These are phyloP conservation scores for Candida ortonii DNA, from an alignment of 805 yeast genomes.

Conservation along the genomic window DNA sequence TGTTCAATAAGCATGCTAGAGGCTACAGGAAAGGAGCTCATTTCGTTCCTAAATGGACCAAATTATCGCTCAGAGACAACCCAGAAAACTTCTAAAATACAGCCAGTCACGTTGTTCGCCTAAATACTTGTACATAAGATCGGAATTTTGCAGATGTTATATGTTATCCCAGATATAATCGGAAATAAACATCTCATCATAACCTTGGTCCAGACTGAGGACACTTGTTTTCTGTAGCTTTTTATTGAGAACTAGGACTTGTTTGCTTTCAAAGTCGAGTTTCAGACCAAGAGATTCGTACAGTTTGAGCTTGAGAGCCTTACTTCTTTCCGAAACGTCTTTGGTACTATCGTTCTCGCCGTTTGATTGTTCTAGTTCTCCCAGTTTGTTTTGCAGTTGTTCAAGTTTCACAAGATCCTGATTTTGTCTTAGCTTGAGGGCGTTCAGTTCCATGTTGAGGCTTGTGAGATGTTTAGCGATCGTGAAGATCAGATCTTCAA, in stretches of 20 bases:
- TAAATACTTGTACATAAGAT: slow-evolving; percentile 13
- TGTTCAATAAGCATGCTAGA: slow-evolving; percentile 69
- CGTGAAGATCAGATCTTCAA: slow-evolving; percentile 46
- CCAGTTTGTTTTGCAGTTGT: slow-evolving; percentile 30
- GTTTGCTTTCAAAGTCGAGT: slow-evolving; percentile 41
- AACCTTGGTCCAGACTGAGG: slow-evolving; percentile 48
- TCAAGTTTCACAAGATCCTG: slow-evolving; percentile 37
- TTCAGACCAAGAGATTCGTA: slow-evolving; percentile 58
- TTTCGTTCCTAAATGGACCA: slow-evolving; percentile 89
- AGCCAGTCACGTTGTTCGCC: slow-evolving; percentile 1
- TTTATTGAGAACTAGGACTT: slow-evolving; percentile 49
- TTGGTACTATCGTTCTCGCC: slow-evolving; percentile 14
- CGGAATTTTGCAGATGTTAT: slow-evolving; percentile 16
- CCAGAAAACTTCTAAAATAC: slow-evolving; percentile 59
- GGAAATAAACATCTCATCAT: slow-evolving; percentile 66
- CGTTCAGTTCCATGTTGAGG: slow-evolving; percentile 43
- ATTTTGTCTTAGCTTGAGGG: slow-evolving; percentile 37
- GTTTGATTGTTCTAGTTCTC: slow-evolving; percentile 17
- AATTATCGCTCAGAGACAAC: slow-evolving; percentile 71
- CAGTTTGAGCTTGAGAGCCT: slow-evolving; percentile 53
- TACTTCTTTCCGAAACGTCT: slow-evolving; percentile 35
- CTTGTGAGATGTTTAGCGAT: slow-evolving; percentile 53
- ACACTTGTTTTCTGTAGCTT: slow-evolving; percentile 45
- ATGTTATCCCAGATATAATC: slow-evolving; percentile 77
- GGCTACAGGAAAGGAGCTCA: slow-evolving; percentile 89